Evolutionary conservation across 768 basidiomycete species (phyloP), one percentile per base, ranked within the genome.

Genomic region (Boletus subcaerulescens): DNA sequence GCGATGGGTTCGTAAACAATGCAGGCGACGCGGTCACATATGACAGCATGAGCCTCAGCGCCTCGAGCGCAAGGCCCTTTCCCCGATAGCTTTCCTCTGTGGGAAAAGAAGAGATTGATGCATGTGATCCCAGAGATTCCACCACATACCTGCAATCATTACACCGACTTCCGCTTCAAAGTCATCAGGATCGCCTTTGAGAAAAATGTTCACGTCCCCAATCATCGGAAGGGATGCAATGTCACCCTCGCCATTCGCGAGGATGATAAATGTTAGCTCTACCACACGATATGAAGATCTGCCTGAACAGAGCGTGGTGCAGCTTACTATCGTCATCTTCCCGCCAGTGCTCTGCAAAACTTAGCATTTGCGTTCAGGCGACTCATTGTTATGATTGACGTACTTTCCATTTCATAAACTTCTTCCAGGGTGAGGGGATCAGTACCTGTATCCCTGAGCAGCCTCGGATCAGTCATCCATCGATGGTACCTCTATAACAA

Each of bases 121-220:
- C n/a, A 48, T 4, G 36, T 22, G 10, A 38, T 35, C 14, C 31
- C 10, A 18, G 45, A 41, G 38, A 20, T 3, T 9, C 29, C 33
- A 22, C n/a, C 17, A 35, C 51, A 44, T 57, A 86, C 91, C 89
- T 63, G 93, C 93, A 56, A 96, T 88, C 94, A 96, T 98, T 56
- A 96, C 85, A 68, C 96, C 93, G 26, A 85, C 81, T 65, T 98
- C 95, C 3, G 83, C 90, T 58, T 93, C 86, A 52, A 82, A 80
- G 33, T 73, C 71, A 1, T 68, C 65, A 20, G 70, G 69, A 17
- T 67, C 60, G 44, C 85, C 84, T 44, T 87, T 87, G 41, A 96
- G 71, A 69, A 97, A 97, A 26, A 97, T 71, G 69, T 97, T 97
- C 35, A 93, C 93, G 66, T 98, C 95, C 32, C 95, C 95, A 18